phyloP scores from a whole-genome alignment of 2,329 filamentous ascomycete species.

The Endoconidiophora polonica region DNA sequence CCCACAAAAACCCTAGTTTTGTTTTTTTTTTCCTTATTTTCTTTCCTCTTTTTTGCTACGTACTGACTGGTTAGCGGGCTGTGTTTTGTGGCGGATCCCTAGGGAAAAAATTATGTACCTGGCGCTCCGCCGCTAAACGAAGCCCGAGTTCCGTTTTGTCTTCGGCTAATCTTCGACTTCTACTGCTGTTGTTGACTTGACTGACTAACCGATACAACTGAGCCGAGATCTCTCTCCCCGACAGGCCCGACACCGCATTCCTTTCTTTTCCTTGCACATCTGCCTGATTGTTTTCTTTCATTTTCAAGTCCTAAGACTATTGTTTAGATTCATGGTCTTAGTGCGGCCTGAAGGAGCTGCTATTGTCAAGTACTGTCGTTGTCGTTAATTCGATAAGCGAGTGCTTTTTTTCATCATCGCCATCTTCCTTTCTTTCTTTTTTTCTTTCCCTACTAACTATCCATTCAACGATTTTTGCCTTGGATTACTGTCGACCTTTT shows the following conservation, averaged over 20 bases:
- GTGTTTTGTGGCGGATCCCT: background rate
- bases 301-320: background rate
- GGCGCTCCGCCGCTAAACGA: background rate
- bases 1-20: conserved; percentile 1
- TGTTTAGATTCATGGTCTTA: conserved; percentile 1
- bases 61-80: too few species aligned
- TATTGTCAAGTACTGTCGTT: background rate
- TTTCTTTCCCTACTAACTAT: background rate
- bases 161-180: background rate
- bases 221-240: background rate
- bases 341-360: background rate
- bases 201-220: background rate
- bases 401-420: conserved; percentile 5
- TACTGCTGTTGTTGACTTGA: background rate
- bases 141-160: background rate
- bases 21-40: background rate
- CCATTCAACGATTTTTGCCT: background rate
- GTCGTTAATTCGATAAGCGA: conserved; percentile 8
- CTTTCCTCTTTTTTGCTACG: background rate
- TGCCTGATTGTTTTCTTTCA: background rate
- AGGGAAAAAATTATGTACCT: conserved; percentile 3
- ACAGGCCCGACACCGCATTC: background rate
- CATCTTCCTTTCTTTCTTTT: conserved; percentile 4
- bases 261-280: background rate
- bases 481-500: conserved; percentile 4